Base-by-base conservation (phyloP, 768 basidiomycete genomes). In the Guyanaporus albipodus region DNA sequence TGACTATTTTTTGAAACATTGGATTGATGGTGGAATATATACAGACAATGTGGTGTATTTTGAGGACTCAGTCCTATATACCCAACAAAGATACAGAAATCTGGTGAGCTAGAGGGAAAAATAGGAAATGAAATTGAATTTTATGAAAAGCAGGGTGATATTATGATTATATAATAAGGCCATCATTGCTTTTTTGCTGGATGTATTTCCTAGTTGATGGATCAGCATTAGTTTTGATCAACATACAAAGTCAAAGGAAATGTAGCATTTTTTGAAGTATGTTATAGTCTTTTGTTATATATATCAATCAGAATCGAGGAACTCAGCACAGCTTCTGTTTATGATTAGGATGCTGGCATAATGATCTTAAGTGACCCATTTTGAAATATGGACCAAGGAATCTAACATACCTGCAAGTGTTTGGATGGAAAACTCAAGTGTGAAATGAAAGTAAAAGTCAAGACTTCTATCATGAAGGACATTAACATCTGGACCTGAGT, bases 301-400 rank as follows among this genome's bases (percentile, higher is more conserved):
- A 33, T 23, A 31, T 26, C 5, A 44, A 23, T 38, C 1, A 37
- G 32, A 42, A 53, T 49, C 32, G 49, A 53, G 52, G 52, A 44
- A 35, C 50, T 52, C 51, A 18, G 43, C 48, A 49, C 19, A n/a
- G 15, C 81, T 7, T 70, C 75, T 64, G 62, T 15, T 4, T 74
- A 73, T 76, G 77, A 76, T 78, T 77, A 79, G 79, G 79, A 82
- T 81, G 79, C 74, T 82, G 82, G 76, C 79, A 72, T 78, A 81
- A 82, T 82, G 79, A 80, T 79, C 78, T 81, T 81, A 78, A 82
- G 73, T 78, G 78, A 80, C 79, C 82, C 79, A 79, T 83, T 81
- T 83, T 83, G 82, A 83, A 83, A 83, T 81, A 82, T 78, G 80
- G 83, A 83, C 82, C 80, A 84, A 85, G 83, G 82, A 85, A 82